A percentile compares a stretch with the other conserved stretches of the same genome.
Evolutionary conservation across 148 eudicot genomes (phyloP).

Genomic region (Cornus florida): DNA sequence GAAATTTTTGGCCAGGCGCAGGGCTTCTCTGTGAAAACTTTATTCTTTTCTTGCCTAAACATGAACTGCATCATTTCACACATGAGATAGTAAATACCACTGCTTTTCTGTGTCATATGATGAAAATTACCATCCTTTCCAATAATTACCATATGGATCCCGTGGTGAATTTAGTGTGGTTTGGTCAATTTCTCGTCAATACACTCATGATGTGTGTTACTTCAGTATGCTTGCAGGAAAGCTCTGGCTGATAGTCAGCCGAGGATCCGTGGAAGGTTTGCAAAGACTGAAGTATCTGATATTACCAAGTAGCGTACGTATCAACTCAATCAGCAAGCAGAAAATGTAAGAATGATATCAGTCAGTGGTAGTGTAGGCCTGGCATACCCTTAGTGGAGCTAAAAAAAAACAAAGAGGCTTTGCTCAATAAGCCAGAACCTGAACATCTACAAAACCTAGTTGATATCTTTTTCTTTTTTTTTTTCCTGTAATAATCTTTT

Average conservation of each 20-base stretch:
- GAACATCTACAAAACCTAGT: constrained; percentile 6
- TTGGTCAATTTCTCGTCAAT: background rate
- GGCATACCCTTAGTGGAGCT: background rate
- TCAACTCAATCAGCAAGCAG: constrained; percentile 6
- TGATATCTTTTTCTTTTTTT: background rate
- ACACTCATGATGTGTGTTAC: constrained; percentile 9
- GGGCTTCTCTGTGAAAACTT: background rate
- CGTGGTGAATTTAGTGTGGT: background rate
- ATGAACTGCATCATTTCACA: no score
- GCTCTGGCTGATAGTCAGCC: constrained; percentile 97
- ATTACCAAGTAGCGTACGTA: constrained; percentile 42
- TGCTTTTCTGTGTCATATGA: background rate
- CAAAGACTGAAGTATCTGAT: constrained; percentile 66
- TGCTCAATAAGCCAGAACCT: constrained; percentile 25
- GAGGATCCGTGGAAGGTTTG: constrained; percentile 92
- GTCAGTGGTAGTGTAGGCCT: constrained; percentile 7
- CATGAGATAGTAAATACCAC: no score
- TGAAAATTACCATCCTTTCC: no score
- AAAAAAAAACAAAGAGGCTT: constrained; percentile 7
- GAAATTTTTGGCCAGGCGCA: background rate
- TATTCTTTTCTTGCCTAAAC: background rate
- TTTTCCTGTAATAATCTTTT: constrained; percentile 10
- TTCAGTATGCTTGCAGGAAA: constrained; percentile 99
- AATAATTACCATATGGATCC: background rate
- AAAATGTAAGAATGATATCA: constrained; percentile 21